Conservation (phyloP, 2,329 filamentous ascomycete genomes). For the Fusarium luffae region DNA sequence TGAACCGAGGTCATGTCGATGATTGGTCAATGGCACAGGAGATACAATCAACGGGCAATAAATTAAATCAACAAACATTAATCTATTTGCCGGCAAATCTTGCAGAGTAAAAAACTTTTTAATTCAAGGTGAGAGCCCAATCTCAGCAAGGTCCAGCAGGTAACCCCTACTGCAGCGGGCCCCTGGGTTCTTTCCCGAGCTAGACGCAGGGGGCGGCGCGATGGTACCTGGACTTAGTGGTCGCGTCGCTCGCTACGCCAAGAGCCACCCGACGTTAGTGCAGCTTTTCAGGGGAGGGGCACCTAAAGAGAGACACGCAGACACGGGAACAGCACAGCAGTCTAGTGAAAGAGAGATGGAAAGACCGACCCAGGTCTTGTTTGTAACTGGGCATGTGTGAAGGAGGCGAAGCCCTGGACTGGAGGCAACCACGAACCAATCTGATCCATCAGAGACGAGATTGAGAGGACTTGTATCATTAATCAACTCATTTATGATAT, state of each 20-base stretch:
- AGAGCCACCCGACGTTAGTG: conserved; percentile 22
- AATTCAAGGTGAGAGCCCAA: conserved; percentile 2
- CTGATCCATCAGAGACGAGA: conserved; percentile 3
- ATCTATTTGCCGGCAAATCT: background rate
- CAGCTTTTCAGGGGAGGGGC: conserved; percentile 28
- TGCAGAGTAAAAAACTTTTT: background rate
- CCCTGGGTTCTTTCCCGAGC: conserved; percentile 12
- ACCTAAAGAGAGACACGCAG: conserved; percentile 5
- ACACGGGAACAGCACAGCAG: conserved; percentile 23
- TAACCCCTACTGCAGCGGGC: conserved; percentile 17
- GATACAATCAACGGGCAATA: background rate
- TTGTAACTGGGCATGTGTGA: conserved; percentile 1
- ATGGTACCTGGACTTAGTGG: conserved; percentile 41
- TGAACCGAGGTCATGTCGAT: background rate
- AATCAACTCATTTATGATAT: conserved; percentile 1
- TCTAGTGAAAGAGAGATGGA: background rate
- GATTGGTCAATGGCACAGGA: conserved; percentile 8
- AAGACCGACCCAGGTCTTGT: background rate
- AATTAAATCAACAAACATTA: background rate
- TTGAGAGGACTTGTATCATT: background rate
- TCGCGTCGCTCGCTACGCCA: conserved; percentile 30
- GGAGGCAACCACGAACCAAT: conserved; percentile 3
- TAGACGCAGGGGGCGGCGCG: conserved; percentile 23
- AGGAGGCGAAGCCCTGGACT: conserved; percentile 26
- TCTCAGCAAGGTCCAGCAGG: conserved; percentile 5